Evolutionary conservation across 768 basidiomycete genomes (phyloP), one percentile per base, ranked within the genome.

Genomic region (Boletus reticuloceps): DNA sequence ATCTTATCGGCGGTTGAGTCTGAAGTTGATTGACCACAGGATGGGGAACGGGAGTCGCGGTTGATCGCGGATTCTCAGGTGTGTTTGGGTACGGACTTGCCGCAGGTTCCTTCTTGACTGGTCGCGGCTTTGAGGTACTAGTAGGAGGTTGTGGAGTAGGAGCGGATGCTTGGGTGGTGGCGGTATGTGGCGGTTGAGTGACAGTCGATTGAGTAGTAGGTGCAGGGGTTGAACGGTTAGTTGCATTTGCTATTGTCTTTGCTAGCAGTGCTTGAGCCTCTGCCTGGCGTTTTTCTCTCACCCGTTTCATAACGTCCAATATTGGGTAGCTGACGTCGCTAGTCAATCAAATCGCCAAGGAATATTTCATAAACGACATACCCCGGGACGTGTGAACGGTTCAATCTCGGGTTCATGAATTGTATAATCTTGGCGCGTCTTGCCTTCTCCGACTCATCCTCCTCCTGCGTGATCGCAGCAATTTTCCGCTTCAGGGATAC

Each of bases 401-500:
- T 82, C 71, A 56, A 72, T 74, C 59, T 79, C 11, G 89, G 88
- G 49, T 82, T 82, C 89, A 90, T 89, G 73, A 85, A 89, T 51
- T 88, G 81, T 75, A 89, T 80, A 51, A 94, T 82, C 77, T 90
- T 89, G 20, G 79, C 75, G 48, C 85, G 80, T 45, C 87, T 82
- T 29, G 82, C 84, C 67, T 83, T 89, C 61, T 90, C 87, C 5
- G 81, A 79, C 57, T 90, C 89, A 52, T 90, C 87, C 53, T 89
- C 87, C 60, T 89, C 89, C 8, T 82, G 82, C 39, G 89, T 86
- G 63, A 85, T 72, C 4, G 78, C 82, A 6, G 81, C 76, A 37
- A 86, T 85, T 67, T 92, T 93, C 19, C 90, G 81, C 58, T 92
- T 93, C 56, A 91, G 73, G 1, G 91, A 86, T 17, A 78, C 72